Base-by-base conservation (phyloP, 225 moss, liverwort and hornwort species). In the Pseudoscleropodium purum region DNA sequence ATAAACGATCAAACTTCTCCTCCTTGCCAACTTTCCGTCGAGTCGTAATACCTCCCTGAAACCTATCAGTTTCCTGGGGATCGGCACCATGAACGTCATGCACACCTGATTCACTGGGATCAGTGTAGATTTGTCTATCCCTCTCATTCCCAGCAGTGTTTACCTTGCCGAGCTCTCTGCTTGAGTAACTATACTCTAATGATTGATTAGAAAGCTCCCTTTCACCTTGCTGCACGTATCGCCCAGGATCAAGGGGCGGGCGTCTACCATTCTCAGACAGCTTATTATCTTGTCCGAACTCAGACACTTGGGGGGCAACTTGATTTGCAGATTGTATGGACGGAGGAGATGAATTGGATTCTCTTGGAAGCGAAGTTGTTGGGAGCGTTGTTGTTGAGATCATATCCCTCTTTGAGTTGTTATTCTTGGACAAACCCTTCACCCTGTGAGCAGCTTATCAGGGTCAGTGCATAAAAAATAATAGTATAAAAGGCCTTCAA, bases 351-450 rank as follows among this genome's bases (percentile, higher is more conserved):
- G 92, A 91, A 84, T 95, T 96, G 39, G 93, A 90, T 77, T 99
- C 99, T 91, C 99, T 97, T 85, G 95, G 96, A 29, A 92, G 88
- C 60, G 92, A 90, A 24, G 91, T 75, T 87, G 89, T 95, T 81
- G 94, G 95, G 36, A 90, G 74, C 41, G 93, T 77, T 29, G 91
- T 69, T 90, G 87, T 85, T 52, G 92, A 85, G 83, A 45, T 93
- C 69, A 92, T 82, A 26, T 97, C 97, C 90, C 90, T 94, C 92
- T 96, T 97, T 60, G 94, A 89, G 86, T 95, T 97, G 91, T 96
- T 97, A 90, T 96, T 96, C 90, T 94, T 97, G 74, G 99, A 99
- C 74, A 99, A 92, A 36, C 99, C 97, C 90, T 99, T 99, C 43
- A 99, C 99, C 92, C 99, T 99, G 96, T 56, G 29, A 54, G 54